These are phyloP conservation scores for Paragyromitra xinjiangensis DNA, from an alignment of 495 filamentous ascomycete genomes.

Conservation along the genomic window DNA sequence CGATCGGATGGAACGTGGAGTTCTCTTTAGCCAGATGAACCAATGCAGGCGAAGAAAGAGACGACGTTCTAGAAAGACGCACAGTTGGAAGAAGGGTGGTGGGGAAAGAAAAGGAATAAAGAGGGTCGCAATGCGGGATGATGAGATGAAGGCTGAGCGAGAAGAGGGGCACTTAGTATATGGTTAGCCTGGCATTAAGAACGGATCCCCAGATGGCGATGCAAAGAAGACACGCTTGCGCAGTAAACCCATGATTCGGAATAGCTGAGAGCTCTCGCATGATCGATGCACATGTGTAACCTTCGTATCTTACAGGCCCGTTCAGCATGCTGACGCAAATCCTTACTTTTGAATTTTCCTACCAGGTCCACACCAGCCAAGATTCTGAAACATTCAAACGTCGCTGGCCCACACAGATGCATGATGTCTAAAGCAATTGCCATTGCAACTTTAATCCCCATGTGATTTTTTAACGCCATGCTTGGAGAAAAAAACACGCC, in stretches of 20 bases:
- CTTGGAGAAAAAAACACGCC: no score
- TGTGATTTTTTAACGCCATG: no score
- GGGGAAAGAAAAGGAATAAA: conserved; percentile 15
- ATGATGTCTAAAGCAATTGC: background rate
- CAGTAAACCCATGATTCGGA: conserved; percentile 15
- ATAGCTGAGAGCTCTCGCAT: conserved; percentile 24
- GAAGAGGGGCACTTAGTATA: conserved; percentile 36
- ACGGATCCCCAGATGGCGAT: conserved; percentile 24
- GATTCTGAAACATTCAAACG: no score
- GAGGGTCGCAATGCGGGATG: conserved; percentile 32
- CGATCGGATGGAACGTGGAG: conserved; percentile 18
- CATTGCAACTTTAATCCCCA: no score
- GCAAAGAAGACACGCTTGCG: conserved; percentile 3
- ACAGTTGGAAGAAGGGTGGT: conserved; percentile 29
- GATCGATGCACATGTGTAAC: conserved; percentile 33
- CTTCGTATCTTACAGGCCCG: conserved; percentile 6
- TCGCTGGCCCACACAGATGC: background rate
- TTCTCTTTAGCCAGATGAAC: conserved; percentile 24
- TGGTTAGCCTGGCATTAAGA: conserved; percentile 34
- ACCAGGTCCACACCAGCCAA: no score
- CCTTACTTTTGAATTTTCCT: no score
- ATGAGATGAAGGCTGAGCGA: conserved; percentile 34
- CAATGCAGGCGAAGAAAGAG: conserved; percentile 21
- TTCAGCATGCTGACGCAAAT: conserved; percentile 1
- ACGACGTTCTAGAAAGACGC: conserved; percentile 36